phyloP scores from a whole-genome alignment of 2,329 filamentous ascomycete species.

The Colletotrichum sansevieriae region DNA sequence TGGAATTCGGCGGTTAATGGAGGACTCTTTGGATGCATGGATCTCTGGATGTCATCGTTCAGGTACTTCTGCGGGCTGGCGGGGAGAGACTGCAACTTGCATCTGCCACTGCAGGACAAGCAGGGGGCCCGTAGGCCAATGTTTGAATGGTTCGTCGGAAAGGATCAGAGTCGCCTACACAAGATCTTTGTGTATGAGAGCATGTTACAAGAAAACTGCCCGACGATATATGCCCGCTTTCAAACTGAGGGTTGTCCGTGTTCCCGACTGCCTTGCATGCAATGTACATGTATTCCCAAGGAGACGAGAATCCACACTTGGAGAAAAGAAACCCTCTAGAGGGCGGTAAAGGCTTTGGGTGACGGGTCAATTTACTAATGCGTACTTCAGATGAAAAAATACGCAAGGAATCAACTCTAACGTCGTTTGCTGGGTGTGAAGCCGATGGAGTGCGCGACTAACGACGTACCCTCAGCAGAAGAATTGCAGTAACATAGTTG shows the following conservation, averaged over 20 bases:
- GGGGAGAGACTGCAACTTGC: neutral
- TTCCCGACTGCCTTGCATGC: slow-evolving; percentile 16
- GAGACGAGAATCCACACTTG: slow-evolving; percentile 18
- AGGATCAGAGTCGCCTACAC: neutral
- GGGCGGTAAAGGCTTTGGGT: neutral
- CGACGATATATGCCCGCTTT: neutral
- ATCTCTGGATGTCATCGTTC: no score
- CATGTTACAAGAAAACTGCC: neutral
- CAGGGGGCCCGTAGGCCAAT: neutral
- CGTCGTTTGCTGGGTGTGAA: no score
- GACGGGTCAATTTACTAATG: neutral
- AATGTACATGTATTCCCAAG: neutral
- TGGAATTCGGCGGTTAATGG: neutral
- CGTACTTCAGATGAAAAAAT: slow-evolving; percentile 8
- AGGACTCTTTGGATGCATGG: slow-evolving; percentile 5
- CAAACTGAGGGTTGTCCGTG: neutral
- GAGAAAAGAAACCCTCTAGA: slow-evolving; percentile 29
- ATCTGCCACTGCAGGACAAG: neutral
- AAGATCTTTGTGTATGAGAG: neutral
- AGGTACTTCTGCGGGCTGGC: neutral
- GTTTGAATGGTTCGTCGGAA: neutral
- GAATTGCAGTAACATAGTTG: no score
- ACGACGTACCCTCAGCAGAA: no score
- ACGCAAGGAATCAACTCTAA: no score
- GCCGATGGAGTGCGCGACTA: no score